Evolutionary conservation across 129 eudicot species (phyloP), one percentile per base, ranked within the genome.

Genomic region (Ambrosia trifida): DNA sequence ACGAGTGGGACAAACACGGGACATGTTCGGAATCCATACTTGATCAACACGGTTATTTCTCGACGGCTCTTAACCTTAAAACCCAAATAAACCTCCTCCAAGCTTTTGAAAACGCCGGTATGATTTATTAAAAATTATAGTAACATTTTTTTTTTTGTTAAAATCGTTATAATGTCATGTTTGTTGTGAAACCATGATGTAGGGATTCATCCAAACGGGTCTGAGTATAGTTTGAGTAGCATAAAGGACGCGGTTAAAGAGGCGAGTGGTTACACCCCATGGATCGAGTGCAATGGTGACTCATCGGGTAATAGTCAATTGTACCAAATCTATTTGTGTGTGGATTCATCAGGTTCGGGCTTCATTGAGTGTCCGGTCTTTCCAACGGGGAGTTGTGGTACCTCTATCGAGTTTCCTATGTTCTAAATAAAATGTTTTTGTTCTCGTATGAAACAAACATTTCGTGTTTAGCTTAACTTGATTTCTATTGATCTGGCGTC

Each of bases 1-100:
- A 90, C 18, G 96, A 90, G 59, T 87, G 96, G 94, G 75, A 79
- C n/a, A 90, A 90, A 54, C 96, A 90, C 16, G 96, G 96, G 47
- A 90, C 94, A 2, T 90, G 96, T 66, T 64, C 89, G 0, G 84
- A 85, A 59, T 82, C 90, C 4, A 61, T 78, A 19, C 86, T 90
- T 2, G 76, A 90, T 28, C 77, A 87, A 57, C 94, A 79, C n/a
- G 57, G 13, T 17, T 90, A 87, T 53, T 90, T 90, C 43, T 71
- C 80, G 16, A 47, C 88, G 1, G 83, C 91, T 12, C 90, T 90
- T 31, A 70, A 61, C 59, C 75, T 90, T 65, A 90, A 85, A 73
- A 64, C 61, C n/a, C 40, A 81, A 43, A 43, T 79, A 8, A 52
- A 81, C 32, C 87, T 90, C 60, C 91, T 90, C 53, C 85, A 83